Percentiles rank a stretch among this genome's conserved stretches.
These are phyloP conservation scores for Fusarium redolens DNA, from an alignment of 2,329 filamentous ascomycete species.

Conservation along the genomic window DNA sequence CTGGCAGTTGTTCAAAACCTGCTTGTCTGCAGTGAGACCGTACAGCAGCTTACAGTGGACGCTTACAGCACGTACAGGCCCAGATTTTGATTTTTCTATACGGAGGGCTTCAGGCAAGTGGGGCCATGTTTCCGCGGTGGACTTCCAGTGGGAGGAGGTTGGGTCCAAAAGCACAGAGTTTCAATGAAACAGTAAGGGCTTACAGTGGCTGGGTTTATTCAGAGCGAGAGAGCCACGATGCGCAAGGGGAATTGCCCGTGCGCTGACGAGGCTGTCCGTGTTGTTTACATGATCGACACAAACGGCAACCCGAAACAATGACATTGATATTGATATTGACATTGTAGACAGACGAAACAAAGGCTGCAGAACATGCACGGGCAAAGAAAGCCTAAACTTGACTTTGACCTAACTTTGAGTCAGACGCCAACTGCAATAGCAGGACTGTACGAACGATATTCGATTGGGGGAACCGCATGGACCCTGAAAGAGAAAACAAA, in stretches of 20 bases:
- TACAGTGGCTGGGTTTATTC: conserved; percentile 12
- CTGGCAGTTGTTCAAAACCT: conserved; percentile 18
- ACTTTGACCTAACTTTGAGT: background rate
- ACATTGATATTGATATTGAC: background rate
- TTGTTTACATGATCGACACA: conserved; percentile 24
- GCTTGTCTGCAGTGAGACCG: conserved; percentile 16
- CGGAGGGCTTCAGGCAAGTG: conserved; percentile 26
- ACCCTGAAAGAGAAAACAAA: conserved; percentile 23
- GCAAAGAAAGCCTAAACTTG: background rate
- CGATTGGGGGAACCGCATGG: conserved; percentile 10
- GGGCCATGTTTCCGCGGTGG: conserved; percentile 2
- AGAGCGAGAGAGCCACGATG: conserved; percentile 13
- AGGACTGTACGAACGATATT: conserved; percentile 21
- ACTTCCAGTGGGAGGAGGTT: conserved; percentile 9
- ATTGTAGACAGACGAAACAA: conserved; percentile 5
- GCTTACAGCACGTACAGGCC: conserved; percentile 16
- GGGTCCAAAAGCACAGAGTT: background rate
- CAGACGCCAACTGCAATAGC: conserved; percentile 1
- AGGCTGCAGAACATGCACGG: background rate
- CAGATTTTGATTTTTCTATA: background rate
- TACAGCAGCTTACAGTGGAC: conserved; percentile 23
- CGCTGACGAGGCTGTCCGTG: conserved; percentile 14
- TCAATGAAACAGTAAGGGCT: conserved; percentile 12
- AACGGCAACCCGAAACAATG: conserved; percentile 14
- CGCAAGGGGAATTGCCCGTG: conserved; percentile 22